Evolutionary conservation across 129 eudicot genomes (phyloP), one percentile per base, ranked within the genome.

Genomic region (Chrysanthemum lavandulifolium): DNA sequence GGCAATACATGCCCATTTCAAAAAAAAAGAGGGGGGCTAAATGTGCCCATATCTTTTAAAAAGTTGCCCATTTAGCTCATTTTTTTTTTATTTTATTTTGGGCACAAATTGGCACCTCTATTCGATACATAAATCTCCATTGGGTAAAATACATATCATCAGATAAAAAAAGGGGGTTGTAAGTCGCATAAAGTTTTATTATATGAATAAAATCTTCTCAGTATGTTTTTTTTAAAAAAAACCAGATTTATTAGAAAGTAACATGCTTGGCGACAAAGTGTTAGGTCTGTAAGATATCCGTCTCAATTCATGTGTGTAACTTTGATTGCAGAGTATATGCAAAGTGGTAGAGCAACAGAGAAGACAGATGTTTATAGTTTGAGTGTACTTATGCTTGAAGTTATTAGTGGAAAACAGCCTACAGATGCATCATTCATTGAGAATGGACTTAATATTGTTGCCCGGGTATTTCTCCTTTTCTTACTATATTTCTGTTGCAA

Each of bases 261-360:
- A 27, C 29, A 27, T 27, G 3, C 3, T 27, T 27, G 3, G 1
- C 29, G 29, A 27, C 29, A 27, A 27, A 27, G 29, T 27, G 29
- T 36, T 36, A 6, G 43, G 43, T 36, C 43, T 61, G 52, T 27
- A 14, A 2, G 52, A 2, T 18, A 14, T 59, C 11, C 40, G 18
- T 77, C 69, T 66, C 12, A 63, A 33, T 21, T 69, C 43, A 1
- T 71, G 75, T 70, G 25, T 74, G 60, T 13, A 49, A 55, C 56
- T 69, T 49, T 45, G 25, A 50, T 69, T 65, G 67, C 88, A 92
- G 98, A 92, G 78, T 92, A 92, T 83, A 92, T 89, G 98, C 98
- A 89, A 79, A 92, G 98, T 78, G 98, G 92, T 76, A 84, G 96
- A 70, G 96, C 96, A 67, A 89, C 96, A 71, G 96, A 89, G 73